Base-by-base conservation (phyloP, 2,329 filamentous ascomycete genomes). In the Trichoderma sp. region DNA sequence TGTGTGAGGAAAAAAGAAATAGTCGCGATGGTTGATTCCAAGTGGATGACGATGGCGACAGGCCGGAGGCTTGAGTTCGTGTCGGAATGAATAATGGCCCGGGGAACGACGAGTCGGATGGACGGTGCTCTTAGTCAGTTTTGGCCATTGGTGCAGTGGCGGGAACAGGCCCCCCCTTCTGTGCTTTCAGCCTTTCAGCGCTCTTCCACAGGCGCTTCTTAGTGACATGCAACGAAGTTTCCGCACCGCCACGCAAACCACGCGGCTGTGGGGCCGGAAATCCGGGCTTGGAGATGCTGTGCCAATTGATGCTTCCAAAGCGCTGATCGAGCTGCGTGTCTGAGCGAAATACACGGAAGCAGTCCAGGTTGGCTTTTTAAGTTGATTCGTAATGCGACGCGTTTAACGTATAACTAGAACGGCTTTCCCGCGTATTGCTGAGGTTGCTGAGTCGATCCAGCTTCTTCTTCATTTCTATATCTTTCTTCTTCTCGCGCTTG, bases 241-340 rank as follows among this genome's bases (percentile, higher is more conserved):
- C 32, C 68, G 73, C 73, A 74, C 72, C 71, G 73, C 73, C 73
- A 74, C 70, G 54, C 61, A 43, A 43, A 51, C 73, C 72, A 70
- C 73, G 72, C 73, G 71, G 73, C 37, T 11, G 61, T 69, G 68
- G 68, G 61, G 68, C 68, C 68, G 67, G 59, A n/a, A 59, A 59
- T 69, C 67, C 67, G 67, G 60, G 32, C 63, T 66, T 66, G 52
- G 61, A 66, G 21, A 58, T 49, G 28, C 49, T 34, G 46, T 60
- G 55, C 24, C 39, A 30, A 61, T 63, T 43, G 16, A 8, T 24
- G 46, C 21, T 11, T 49, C 46, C 39, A 43, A 39, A 18, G 37
- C 16, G 37, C 37, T 39, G 37, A 39, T 39, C 32, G 37, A 18
- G 34, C 13, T 39, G 37, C 37, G 37, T 39, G 14, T 6, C 5